Percentiles rank a stretch among this genome's conserved stretches.
These are phyloP conservation scores for Fusarium sororula DNA, from an alignment of 2,329 filamentous ascomycete genomes.

Conservation along the genomic window DNA sequence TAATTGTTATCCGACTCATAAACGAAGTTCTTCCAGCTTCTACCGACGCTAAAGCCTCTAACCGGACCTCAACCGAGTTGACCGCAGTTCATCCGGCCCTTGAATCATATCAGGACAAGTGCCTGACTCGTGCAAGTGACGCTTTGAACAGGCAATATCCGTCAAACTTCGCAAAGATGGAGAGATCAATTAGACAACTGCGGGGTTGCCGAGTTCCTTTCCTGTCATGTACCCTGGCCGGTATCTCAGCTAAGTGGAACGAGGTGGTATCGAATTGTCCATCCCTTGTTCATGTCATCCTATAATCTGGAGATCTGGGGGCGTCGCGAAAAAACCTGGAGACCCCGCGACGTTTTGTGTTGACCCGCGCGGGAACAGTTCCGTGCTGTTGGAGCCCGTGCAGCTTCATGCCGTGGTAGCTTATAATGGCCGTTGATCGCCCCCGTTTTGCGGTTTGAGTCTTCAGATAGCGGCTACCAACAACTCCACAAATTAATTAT, in stretches of 20 bases:
- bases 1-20: neutral
- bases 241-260: slow-evolving; percentile 13
- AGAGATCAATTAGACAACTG: neutral
- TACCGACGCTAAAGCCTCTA: neutral
- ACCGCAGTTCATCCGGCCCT: neutral
- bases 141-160: neutral
- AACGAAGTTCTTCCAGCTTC: neutral
- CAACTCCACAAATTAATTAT: neutral
- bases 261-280: neutral
- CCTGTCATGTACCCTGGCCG: neutral
- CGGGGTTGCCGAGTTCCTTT: neutral
- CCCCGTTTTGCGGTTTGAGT: neutral
- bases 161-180: neutral
- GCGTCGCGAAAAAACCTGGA: neutral
- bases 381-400: neutral
- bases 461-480: neutral
- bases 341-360: slow-evolving; percentile 8
- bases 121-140: neutral
- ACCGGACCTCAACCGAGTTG: neutral
- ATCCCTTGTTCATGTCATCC: neutral
- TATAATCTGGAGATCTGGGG: slow-evolving; percentile 6
- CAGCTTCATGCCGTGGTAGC: neutral
- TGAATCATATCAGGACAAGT: neutral
- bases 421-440: slow-evolving; percentile 1
- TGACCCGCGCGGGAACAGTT: neutral